These are phyloP conservation scores for Colletotrichum plurivorum DNA, from an alignment of 2,329 filamentous ascomycete species.

Conservation along the genomic window DNA sequence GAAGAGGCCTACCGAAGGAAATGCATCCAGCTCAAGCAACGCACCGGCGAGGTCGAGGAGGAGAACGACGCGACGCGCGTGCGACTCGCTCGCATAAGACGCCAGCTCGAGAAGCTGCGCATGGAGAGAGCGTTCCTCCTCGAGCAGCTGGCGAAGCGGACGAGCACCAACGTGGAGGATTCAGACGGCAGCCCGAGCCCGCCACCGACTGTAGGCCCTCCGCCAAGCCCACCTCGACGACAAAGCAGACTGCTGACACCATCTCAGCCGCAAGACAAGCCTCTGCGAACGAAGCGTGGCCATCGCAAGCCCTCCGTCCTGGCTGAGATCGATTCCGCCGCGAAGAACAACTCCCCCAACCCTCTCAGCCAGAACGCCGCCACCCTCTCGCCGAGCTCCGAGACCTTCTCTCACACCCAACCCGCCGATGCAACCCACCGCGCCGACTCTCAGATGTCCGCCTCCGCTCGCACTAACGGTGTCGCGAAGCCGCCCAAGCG, in stretches of 20 bases:
- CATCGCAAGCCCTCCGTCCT: constrained; percentile 73
- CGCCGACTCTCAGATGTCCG: constrained; percentile 49
- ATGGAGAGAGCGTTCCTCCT: constrained; percentile 85
- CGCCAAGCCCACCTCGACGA: constrained; percentile 40
- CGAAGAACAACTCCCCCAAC: constrained; percentile 55
- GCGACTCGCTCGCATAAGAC: constrained; percentile 83
- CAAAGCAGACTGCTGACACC: constrained; percentile 41
- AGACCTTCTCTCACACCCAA: constrained; percentile 67
- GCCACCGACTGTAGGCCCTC: constrained; percentile 78
- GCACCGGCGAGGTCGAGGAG: constrained; percentile 91
- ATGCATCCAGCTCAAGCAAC: constrained; percentile 93
- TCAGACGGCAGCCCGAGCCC: constrained; percentile 85
- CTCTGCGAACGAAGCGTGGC: constrained; percentile 80
- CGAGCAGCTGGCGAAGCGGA: constrained; percentile 81
- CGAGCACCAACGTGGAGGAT: constrained; percentile 81
- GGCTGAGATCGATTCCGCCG: constrained; percentile 57
- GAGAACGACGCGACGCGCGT: constrained; percentile 88
- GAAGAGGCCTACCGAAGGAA: constrained; percentile 97
- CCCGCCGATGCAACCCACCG: constrained; percentile 38
- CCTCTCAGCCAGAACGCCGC: constrained; percentile 63
- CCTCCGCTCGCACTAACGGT: constrained; percentile 54
- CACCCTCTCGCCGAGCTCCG: constrained; percentile 64
- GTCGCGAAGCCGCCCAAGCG: constrained; percentile 57
- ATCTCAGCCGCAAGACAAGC: constrained; percentile 81
- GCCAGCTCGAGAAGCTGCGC: constrained; percentile 92